phyloP scores from a whole-genome alignment of 176 grass and related monocot genomes.

The Eleusine coracana region DNA sequence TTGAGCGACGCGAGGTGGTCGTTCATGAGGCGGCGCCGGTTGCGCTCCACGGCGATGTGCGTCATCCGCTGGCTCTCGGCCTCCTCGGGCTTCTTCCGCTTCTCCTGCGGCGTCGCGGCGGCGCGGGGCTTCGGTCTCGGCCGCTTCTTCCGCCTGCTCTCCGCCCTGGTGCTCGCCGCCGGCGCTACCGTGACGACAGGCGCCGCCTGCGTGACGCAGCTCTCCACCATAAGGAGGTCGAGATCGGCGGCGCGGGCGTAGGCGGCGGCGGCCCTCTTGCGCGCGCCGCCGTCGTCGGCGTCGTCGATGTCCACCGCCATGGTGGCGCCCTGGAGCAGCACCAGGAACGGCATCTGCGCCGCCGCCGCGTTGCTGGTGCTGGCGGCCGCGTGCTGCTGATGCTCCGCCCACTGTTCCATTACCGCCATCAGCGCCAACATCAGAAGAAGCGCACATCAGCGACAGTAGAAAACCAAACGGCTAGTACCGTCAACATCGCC shows the following conservation, averaged over 20 bases:
- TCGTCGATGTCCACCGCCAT: background rate
- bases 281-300: background rate
- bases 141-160: constrained; percentile 48
- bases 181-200: background rate
- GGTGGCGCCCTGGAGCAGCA: constrained; percentile 52
- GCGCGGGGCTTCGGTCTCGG: constrained; percentile 38
- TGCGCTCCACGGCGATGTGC: constrained; percentile 94
- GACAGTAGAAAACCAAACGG: background rate
- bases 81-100: constrained; percentile 75
- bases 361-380: constrained; percentile 1
- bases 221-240: constrained; percentile 67
- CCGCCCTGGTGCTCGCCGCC: constrained; percentile 1
- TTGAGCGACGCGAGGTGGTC: constrained; percentile 83
- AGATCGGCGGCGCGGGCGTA: constrained; percentile 43
- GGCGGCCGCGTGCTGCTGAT: constrained; percentile 49
- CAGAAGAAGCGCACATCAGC: background rate
- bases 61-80: constrained; percentile 92
- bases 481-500: background rate
- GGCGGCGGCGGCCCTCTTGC: constrained; percentile 16
- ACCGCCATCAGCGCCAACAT: constrained; percentile 11
- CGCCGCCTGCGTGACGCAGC: constrained; percentile 72
- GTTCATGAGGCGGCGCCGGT: constrained; percentile 97
- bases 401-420: constrained; percentile 81
- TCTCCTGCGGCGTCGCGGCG: constrained; percentile 14
- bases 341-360: constrained; percentile 66